Conservation (phyloP, 2,329 filamentous ascomycete genomes). For the Hypomyces rosellus region DNA sequence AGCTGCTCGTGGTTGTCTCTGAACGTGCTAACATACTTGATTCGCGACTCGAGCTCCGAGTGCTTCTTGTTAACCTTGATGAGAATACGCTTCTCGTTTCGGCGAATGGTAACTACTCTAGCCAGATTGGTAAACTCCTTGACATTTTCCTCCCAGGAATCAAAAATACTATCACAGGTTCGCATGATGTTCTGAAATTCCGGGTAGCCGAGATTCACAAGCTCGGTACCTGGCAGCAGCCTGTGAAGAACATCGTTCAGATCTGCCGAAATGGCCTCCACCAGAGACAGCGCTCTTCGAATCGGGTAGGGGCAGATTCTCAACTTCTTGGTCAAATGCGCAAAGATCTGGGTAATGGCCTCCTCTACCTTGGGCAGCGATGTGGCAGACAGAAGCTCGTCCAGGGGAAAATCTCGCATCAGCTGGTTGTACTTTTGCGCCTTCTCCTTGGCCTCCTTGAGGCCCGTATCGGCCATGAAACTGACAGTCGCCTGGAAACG, state of each 20-base stretch:
- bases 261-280: conserved; percentile 93
- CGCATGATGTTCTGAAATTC: conserved; percentile 86
- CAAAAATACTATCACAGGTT: conserved; percentile 78
- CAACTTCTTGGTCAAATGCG: conserved; percentile 94
- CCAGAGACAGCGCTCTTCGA: conserved; percentile 81
- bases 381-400: conserved; percentile 88
- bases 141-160: conserved; percentile 88
- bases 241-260: conserved; percentile 81
- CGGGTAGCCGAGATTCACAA: conserved; percentile 87
- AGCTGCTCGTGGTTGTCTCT: conserved; percentile 96
- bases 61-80: conserved; percentile 93
- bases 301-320: conserved; percentile 95
- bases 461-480: conserved; percentile 89
- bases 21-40: conserved; percentile 93
- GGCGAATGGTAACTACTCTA: conserved; percentile 84
- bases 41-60: conserved; percentile 77
- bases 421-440: conserved; percentile 98
- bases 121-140: conserved; percentile 98
- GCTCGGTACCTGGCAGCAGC: conserved; percentile 74
- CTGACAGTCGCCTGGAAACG: conserved; percentile 96
- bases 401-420: conserved; percentile 95
- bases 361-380: conserved; percentile 84
- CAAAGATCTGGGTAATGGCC: conserved; percentile 82
- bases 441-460: conserved; percentile 92
- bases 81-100: conserved; percentile 96